A percentile compares a stretch with the other conserved stretches of the same genome.
Conservation (phyloP, 768 basidiomycete species). For the Amanita fuliginea region DNA sequence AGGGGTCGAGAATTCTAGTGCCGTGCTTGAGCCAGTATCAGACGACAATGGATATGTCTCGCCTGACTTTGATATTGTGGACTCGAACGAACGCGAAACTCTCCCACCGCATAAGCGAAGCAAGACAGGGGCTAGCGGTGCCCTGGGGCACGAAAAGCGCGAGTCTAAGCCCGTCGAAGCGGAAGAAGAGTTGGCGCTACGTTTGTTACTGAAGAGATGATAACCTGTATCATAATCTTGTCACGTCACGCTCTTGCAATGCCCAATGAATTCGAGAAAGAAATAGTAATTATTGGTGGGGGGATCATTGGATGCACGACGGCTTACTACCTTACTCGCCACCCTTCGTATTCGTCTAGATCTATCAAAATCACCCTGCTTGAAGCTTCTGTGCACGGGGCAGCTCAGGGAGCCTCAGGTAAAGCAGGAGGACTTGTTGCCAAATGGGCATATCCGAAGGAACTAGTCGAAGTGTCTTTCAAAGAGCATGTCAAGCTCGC, state of each 20-base stretch:
- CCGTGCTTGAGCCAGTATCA: conserved; percentile 20
- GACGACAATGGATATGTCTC: conserved; percentile 59
- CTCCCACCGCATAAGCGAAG: conserved; percentile 22
- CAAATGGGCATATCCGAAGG: conserved; percentile 71
- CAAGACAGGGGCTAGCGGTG: background rate
- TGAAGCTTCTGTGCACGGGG: conserved; percentile 54
- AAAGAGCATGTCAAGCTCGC: conserved; percentile 67
- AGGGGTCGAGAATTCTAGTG: conserved; percentile 22
- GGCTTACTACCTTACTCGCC: conserved; percentile 67
- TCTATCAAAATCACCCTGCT: conserved; percentile 46
- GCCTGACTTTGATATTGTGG: conserved; percentile 52
- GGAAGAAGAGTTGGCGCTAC: conserved; percentile 8
- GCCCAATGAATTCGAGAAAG: conserved; percentile 1
- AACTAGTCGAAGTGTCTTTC: conserved; percentile 62
- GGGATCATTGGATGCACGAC: conserved; percentile 82
- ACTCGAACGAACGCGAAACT: conserved; percentile 20
- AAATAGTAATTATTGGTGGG: conserved; percentile 73
- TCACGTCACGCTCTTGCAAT: background rate
- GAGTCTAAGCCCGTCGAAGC: conserved; percentile 7
- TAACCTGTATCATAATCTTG: background rate
- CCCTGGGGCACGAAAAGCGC: conserved; percentile 6
- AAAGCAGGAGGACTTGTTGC: conserved; percentile 83
- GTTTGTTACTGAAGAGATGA: conserved; percentile 1
- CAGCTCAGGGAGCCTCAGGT: conserved; percentile 74
- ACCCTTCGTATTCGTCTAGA: conserved; percentile 32